Conservation (phyloP, 768 basidiomycete genomes). For the Cystofilobasidium macerans region DNA sequence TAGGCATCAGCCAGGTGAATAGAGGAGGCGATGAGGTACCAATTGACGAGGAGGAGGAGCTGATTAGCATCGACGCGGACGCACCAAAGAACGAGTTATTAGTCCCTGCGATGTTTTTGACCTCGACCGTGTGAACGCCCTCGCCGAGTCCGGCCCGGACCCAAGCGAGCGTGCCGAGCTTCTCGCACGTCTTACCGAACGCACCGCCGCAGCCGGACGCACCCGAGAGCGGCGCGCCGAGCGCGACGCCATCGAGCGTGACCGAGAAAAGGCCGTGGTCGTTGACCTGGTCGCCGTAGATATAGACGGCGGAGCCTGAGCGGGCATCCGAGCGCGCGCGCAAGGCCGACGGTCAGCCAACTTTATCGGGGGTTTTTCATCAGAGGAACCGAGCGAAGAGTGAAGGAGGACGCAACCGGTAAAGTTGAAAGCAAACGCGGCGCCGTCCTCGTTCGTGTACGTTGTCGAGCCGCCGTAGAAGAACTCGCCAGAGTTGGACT, state of each 20-base stretch:
- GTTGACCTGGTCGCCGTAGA: slow-evolving; percentile 39
- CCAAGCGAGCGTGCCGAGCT: slow-evolving; percentile 34
- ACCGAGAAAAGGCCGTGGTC: slow-evolving; percentile 37
- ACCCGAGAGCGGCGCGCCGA: slow-evolving; percentile 28
- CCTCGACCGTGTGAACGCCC: slow-evolving; percentile 30
- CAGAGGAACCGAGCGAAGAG: background rate
- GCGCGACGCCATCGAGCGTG: slow-evolving; percentile 22
- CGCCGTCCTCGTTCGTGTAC: slow-evolving; percentile 33
- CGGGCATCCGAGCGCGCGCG: background rate
- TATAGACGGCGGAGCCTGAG: slow-evolving; percentile 35
- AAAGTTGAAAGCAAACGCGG: slow-evolving; percentile 31
- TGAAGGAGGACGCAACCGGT: slow-evolving; percentile 24
- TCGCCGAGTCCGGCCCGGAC: slow-evolving; percentile 28
- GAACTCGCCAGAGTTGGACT: slow-evolving; percentile 29
- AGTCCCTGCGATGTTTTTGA: slow-evolving; percentile 31
- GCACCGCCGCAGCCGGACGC: slow-evolving; percentile 33
- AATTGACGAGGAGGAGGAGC: too few species aligned
- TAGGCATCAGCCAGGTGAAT: too few species aligned
- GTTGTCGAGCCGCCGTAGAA: slow-evolving; percentile 34
- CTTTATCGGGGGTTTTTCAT: too few species aligned
- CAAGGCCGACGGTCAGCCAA: too few species aligned
- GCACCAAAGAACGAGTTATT: slow-evolving; percentile 34
- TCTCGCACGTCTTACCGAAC: slow-evolving; percentile 34
- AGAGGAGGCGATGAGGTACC: too few species aligned
- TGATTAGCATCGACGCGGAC: too few species aligned